A percentile compares a stretch with the other conserved stretches of the same genome.
These are phyloP conservation scores for Hippophae gyantsensis DNA, from an alignment of 306 rosid genomes.

Conservation along the genomic window DNA sequence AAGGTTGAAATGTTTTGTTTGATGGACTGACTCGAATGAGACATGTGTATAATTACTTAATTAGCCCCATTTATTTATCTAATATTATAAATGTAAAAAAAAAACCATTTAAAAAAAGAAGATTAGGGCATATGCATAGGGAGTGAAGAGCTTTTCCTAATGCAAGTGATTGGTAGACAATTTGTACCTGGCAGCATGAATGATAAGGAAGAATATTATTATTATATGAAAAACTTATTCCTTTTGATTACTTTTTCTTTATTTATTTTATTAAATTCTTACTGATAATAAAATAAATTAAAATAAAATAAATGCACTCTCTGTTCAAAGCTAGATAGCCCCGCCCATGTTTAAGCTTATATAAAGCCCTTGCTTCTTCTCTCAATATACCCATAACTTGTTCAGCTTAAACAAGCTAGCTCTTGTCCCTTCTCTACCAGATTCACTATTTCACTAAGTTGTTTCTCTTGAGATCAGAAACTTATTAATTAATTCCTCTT, in stretches of 20 bases:
- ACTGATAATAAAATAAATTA: neutral
- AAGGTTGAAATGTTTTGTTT: too few species aligned
- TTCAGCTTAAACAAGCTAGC: neutral
- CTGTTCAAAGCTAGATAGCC: neutral
- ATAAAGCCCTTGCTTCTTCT: slow-evolving; percentile 27
- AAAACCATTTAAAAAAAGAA: neutral
- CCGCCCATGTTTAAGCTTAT: slow-evolving; percentile 24
- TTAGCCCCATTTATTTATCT: too few species aligned
- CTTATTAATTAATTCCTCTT: too few species aligned
- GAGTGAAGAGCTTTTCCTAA: slow-evolving; percentile 23
- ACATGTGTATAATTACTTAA: too few species aligned
- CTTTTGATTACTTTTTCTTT: slow-evolving; percentile 9
- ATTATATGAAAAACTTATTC: slow-evolving; percentile 27
- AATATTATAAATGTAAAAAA: too few species aligned
- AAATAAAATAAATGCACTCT: neutral
- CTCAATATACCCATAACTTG: slow-evolving; percentile 4
- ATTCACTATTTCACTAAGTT: neutral
- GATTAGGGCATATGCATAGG: slow-evolving; percentile 11
- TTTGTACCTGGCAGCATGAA: slow-evolving; percentile 20
- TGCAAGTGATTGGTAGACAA: slow-evolving; percentile 25
- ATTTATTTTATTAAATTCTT: slow-evolving; percentile 9
- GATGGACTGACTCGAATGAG: too few species aligned
- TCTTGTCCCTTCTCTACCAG: neutral
- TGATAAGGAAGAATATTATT: slow-evolving; percentile 31
- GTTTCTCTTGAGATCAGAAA: too few species aligned